Base-by-base conservation (phyloP, 345 rosid genomes). In the Gynandropsis gynandra region DNA sequence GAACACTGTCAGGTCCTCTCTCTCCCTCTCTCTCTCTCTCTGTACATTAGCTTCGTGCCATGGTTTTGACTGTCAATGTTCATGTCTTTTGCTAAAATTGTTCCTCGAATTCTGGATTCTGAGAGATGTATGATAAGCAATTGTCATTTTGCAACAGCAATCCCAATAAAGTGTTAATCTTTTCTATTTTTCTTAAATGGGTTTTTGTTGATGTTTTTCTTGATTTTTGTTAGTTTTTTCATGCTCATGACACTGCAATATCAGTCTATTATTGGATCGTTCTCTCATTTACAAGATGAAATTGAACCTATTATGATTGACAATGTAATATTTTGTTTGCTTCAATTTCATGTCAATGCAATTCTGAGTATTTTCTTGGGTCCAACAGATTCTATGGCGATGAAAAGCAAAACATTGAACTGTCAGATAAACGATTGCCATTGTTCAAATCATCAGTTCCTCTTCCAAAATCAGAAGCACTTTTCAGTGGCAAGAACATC, bases 1-100 rank as follows among this genome's bases (percentile, higher is more conserved):
- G 66, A 82, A 68, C 48, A 61, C 71, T 51, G 78, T 80, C 71
- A 80, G 87, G 87, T 78, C 53, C 16, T 58, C 4, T 31, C 36
- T 68, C 47, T 38, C 48, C 31, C 42, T 52, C 42, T 37, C 10
- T 16, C 7, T 19, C 10, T 47, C 29, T n/a, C n/a, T n/a, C n/a
- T n/a, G n/a, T n/a, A n/a, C n/a, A n/a, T n/a, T n/a, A n/a, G n/a
- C n/a, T n/a, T n/a, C n/a, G n/a, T n/a, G n/a, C n/a, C n/a, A n/a
- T n/a, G n/a, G n/a, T n/a, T n/a, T n/a, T n/a, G n/a, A n/a, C n/a
- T n/a, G n/a, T n/a, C n/a, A n/a, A n/a, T n/a, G n/a, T n/a, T n/a
- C n/a, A n/a, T n/a, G n/a, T n/a, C n/a, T n/a, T n/a, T n/a, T n/a
- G n/a, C n/a, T n/a, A n/a, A n/a, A n/a, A n/a, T n/a, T n/a, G n/a